A percentile compares a stretch with the other conserved stretches of the same genome.
These are phyloP conservation scores for Lactifluus hygrophoroides DNA, from an alignment of 768 basidiomycete species.

Conservation along the genomic window DNA sequence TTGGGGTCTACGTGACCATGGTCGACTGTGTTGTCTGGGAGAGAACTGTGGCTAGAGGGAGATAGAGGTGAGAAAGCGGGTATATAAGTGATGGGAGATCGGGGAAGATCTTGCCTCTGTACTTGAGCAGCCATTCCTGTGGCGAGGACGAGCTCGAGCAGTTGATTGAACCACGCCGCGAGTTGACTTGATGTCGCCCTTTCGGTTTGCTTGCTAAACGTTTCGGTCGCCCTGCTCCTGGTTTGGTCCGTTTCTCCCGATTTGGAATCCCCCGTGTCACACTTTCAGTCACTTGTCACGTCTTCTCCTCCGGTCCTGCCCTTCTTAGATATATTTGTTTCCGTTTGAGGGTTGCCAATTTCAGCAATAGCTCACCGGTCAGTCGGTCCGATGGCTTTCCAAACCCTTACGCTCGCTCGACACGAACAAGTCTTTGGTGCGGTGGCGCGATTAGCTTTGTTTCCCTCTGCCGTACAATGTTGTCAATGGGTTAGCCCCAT, in stretches of 20 bases:
- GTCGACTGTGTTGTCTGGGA: conserved; percentile 20
- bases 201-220: conserved; percentile 14
- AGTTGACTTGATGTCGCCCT: conserved; percentile 14
- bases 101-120: conserved; percentile 20
- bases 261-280: conserved; percentile 7
- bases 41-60: conserved; percentile 16
- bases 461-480: no score
- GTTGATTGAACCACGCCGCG: conserved; percentile 19
- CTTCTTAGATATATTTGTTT: conserved; percentile 51
- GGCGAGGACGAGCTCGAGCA: conserved; percentile 14
- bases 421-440: no score
- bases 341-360: conserved; percentile 34
- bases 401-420: not conserved
- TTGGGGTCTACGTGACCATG: conserved; percentile 21
- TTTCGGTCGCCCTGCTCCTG: conserved; percentile 17
- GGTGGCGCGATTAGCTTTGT: no score
- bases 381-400: conserved; percentile 5
- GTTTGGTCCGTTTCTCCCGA: conserved; percentile 16
- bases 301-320: conserved; percentile 30
- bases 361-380: conserved; percentile 20
- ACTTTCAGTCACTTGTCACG: not conserved
- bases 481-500: no score
- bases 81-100: conserved; percentile 15
- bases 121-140: conserved; percentile 21
- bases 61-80: conserved; percentile 18